Conservation (phyloP, 352 stramenopile species). For the Lagenidium giganteum region DNA sequence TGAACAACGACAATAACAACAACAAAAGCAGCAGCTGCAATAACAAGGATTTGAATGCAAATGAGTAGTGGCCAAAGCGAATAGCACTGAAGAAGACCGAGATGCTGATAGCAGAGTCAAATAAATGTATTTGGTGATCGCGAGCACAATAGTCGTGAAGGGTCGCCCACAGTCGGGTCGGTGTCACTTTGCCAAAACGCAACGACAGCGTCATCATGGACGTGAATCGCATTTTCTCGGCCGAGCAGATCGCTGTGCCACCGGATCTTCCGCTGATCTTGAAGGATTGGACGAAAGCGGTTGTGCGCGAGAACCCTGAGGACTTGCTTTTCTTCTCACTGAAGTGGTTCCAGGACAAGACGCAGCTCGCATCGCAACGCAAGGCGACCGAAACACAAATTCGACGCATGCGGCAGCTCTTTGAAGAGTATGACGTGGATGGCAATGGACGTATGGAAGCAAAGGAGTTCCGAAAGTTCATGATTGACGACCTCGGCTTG, state of each 20-base stretch:
- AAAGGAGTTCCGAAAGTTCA: conserved; percentile 61
- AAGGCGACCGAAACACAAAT: conserved; percentile 66
- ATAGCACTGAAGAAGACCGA: too few species aligned
- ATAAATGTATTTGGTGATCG: too few species aligned
- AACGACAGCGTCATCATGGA: conserved; percentile 48
- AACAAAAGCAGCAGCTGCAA: too few species aligned
- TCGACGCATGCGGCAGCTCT: conserved; percentile 62
- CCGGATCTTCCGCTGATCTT: conserved; percentile 81
- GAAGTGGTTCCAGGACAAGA: conserved; percentile 84
- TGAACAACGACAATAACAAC: too few species aligned
- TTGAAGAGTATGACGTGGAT: conserved; percentile 78
- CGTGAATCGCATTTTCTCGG: conserved; percentile 90
- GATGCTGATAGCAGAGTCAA: background rate
- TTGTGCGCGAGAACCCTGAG: conserved; percentile 73
- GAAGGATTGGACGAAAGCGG: conserved; percentile 90
- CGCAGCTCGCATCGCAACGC: conserved; percentile 41
- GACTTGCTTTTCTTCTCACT: conserved; percentile 82
- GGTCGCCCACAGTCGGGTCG: too few species aligned
- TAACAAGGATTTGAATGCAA: too few species aligned
- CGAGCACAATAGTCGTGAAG: too few species aligned
- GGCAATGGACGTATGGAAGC: conserved; percentile 77
- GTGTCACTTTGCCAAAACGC: too few species aligned
- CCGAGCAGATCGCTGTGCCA: conserved; percentile 88
- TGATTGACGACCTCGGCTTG: conserved; percentile 58
- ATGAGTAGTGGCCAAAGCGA: too few species aligned